phyloP scores from a whole-genome alignment of 345 rosid genomes.

The Dimocarpus longan region DNA sequence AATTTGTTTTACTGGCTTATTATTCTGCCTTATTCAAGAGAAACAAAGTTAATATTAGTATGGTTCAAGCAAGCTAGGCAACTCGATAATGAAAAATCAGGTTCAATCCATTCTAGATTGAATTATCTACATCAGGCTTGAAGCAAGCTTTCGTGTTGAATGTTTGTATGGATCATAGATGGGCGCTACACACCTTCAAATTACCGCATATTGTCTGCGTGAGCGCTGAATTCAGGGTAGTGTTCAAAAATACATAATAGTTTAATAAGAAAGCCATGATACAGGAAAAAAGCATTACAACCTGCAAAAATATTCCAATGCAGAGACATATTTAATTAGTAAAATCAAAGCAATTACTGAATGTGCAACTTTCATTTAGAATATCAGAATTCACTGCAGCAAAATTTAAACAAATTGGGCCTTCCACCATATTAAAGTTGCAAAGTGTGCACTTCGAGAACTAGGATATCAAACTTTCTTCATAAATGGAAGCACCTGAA shows the following conservation, averaged over 20 bases:
- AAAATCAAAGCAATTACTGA: not conserved
- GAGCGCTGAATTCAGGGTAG: conserved; percentile 72
- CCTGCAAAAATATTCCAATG: conserved; percentile 39
- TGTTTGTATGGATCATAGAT: not conserved
- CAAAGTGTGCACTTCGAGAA: not conserved
- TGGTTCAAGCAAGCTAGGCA: not conserved
- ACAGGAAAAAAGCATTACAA: conserved; percentile 64
- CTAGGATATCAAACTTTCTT: conserved; percentile 1
- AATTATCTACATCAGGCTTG: not conserved
- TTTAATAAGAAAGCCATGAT: conserved; percentile 68
- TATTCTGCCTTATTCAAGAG: too few species aligned
- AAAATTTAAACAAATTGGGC: not conserved
- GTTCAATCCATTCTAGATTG: not conserved
- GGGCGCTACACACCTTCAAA: conserved; percentile 50
- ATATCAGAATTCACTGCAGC: not conserved
- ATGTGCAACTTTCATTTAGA: not conserved
- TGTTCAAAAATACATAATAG: conserved; percentile 66
- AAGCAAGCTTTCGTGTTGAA: conserved; percentile 6
- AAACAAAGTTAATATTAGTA: not conserved
- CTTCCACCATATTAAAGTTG: not conserved
- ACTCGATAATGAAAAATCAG: not conserved
- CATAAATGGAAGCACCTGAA: conserved; percentile 47
- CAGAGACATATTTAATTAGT: not conserved
- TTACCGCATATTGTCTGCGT: conserved; percentile 78
- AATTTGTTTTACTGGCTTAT: too few species aligned